Percentiles rank a stretch among this genome's conserved stretches.
Conservation (phyloP, 2,329 filamentous ascomycete species). For the Laburnicola sp. region DNA sequence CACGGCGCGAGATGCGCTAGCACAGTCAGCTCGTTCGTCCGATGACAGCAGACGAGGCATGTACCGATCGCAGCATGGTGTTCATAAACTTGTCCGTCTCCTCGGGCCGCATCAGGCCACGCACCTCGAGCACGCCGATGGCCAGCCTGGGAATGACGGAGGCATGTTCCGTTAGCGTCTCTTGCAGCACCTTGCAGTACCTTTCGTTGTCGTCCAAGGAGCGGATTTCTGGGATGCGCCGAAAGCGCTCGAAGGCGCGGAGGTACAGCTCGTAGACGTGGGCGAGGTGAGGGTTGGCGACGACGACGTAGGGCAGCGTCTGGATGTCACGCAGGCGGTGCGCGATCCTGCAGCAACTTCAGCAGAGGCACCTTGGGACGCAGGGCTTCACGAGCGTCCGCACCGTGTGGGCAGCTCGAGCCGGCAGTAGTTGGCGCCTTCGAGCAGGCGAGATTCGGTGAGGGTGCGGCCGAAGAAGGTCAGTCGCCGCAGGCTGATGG, state of each 20-base stretch:
- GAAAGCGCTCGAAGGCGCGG: conserved; percentile 89
- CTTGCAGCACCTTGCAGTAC: conserved; percentile 78
- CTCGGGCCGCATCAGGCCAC: conserved; percentile 75
- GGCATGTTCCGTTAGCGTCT: conserved; percentile 82
- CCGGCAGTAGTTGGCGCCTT: conserved; percentile 96
- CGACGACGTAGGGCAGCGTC: conserved; percentile 89
- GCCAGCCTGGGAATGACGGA: conserved; percentile 92
- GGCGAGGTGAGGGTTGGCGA: conserved; percentile 91
- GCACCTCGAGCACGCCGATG: conserved; percentile 91
- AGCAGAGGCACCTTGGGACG: conserved; percentile 9
- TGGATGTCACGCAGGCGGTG: conserved; percentile 98
- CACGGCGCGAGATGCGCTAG: conserved; percentile 87
- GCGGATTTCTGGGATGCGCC: conserved; percentile 80
- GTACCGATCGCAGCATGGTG: conserved; percentile 82
- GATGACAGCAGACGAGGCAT: not conserved
- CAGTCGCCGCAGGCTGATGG: conserved; percentile 94
- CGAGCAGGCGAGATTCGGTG: conserved; percentile 84
- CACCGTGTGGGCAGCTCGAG: conserved; percentile 87
- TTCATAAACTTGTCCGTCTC: conserved; percentile 95
- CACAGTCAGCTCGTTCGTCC: conserved; percentile 1
- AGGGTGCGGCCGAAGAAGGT: conserved; percentile 96
- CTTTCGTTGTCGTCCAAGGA: conserved; percentile 86
- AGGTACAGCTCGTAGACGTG: conserved; percentile 98
- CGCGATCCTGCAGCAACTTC: conserved; percentile 64
- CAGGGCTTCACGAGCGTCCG: not conserved